Evolutionary conservation across 2,329 filamentous ascomycete species (phyloP).

Genomic region (Zasmidium angulare): DNA sequence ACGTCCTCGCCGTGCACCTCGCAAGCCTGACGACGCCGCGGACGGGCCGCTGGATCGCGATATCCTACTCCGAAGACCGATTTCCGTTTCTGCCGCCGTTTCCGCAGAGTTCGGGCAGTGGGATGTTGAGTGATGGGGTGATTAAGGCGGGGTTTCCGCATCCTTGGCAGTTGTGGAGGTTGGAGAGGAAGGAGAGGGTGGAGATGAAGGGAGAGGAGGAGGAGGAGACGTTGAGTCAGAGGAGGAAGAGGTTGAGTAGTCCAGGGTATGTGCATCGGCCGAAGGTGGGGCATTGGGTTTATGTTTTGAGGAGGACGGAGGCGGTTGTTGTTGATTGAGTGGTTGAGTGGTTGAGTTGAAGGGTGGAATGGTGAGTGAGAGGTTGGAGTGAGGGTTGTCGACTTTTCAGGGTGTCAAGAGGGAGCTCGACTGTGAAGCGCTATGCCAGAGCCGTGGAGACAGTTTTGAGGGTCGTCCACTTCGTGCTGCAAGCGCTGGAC

Average conservation of each 20-base stretch:
- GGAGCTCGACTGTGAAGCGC: no score
- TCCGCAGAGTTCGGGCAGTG: conserved; percentile 17
- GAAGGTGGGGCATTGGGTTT: conserved; percentile 40
- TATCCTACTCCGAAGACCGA: conserved; percentile 42
- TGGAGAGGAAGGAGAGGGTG: conserved; percentile 35
- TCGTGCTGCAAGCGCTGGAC: not conserved
- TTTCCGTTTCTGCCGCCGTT: conserved; percentile 38
- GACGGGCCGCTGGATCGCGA: conserved; percentile 39
- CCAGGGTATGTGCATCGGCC: conserved; percentile 35
- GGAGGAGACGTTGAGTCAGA: conserved; percentile 29
- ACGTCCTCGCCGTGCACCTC: conserved; percentile 42
- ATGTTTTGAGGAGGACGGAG: conserved; percentile 40
- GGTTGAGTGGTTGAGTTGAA: not conserved
- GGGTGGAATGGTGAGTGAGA: no score
- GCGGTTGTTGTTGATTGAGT: conserved; percentile 22
- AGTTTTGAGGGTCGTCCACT: not conserved
- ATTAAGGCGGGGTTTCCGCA: conserved; percentile 37
- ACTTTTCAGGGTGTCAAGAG: no score
- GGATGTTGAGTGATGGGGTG: conserved; percentile 28
- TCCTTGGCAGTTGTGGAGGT: conserved; percentile 38
- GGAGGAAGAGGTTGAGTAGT: conserved; percentile 13
- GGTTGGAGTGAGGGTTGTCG: no score
- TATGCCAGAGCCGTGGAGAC: not conserved
- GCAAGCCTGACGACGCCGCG: conserved; percentile 38
- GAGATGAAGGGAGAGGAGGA: conserved; percentile 16